phyloP scores from a whole-genome alignment of 2,329 filamentous ascomycete species.

The Rosellinia necatrix region DNA sequence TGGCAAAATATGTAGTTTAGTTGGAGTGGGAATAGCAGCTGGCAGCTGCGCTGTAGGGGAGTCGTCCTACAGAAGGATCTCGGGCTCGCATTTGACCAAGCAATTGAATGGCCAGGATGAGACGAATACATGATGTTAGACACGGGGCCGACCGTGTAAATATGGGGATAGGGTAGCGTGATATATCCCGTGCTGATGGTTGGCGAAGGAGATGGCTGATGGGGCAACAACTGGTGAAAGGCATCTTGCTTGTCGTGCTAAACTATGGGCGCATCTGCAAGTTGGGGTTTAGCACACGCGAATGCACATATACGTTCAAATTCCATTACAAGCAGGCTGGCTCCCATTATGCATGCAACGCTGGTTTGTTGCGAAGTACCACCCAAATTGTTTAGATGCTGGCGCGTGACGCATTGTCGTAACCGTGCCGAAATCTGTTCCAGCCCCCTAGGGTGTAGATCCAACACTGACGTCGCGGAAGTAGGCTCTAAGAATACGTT shows the following conservation, averaged over 20 bases:
- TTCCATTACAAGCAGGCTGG: constrained; percentile 9
- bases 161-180: not conserved
- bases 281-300: constrained; percentile 3
- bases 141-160: not conserved
- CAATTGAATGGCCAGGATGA: not conserved
- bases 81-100: not conserved
- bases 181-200: constrained; percentile 1
- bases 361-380: constrained; percentile 25
- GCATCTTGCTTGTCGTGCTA: not conserved
- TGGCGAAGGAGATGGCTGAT: not conserved
- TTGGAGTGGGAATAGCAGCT: not conserved
- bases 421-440: constrained; percentile 12
- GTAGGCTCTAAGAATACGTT: constrained; percentile 9
- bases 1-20: not conserved
- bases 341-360: constrained; percentile 26
- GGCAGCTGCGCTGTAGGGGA: not conserved
- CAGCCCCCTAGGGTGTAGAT: constrained; percentile 9
- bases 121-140: constrained; percentile 1
- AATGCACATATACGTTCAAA: constrained; percentile 1
- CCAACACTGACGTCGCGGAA: constrained; percentile 6
- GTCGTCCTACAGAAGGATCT: not conserved
- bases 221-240: too few relatives aligned
- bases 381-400: constrained; percentile 19
- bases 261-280: constrained; percentile 2
- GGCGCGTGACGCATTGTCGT: constrained; percentile 28